Base-by-base conservation (phyloP, 129 eudicot species). In the Centella asiatica region DNA sequence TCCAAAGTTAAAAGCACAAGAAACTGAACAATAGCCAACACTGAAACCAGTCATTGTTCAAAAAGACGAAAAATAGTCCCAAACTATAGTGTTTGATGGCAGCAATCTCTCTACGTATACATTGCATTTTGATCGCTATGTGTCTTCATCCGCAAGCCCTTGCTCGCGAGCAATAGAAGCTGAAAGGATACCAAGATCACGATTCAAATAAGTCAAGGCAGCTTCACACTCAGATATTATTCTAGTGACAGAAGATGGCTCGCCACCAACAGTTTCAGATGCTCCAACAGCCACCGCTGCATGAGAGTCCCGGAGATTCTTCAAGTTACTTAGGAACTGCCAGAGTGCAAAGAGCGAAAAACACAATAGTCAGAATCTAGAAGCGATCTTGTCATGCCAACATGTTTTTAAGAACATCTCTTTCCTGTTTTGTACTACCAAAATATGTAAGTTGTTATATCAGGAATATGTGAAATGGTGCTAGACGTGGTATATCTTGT, bases 181-280 rank as follows among this genome's bases (percentile, higher is more conserved):
- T 6, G 98, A 92, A 39, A 92, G 94, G 71, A 92, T 82, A 55
- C 95, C 94, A 44, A 92, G 88, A 78, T 92, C 98, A 0, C 82
- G 88, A 60, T 92, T 92, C 64, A 92, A 63, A 71, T 78, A 80
- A 29, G 95, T 84, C 51, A 92, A 71, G 29, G 98, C 87, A 62
- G 85, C 80, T 77, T 92, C 98, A 68, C 98, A 92, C 73, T 92
- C 98, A 0, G 95, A 92, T 71, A 92, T 92, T 72, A 87, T 92
- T 73, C 96, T 79, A 46, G 81, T 60, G 0, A 92, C 95, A 0
- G 96, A 92, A 37, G 96, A 81, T 25, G 96, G 90, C 72, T 92
- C 94, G 40, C 95, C 98, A 0, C 75, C 81, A 23, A 90, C 65
- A 64, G 94, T 79, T 74, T 87, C 95, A 2, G 95, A 92, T 47